Evolutionary conservation across 192 early-diverging fungal species (phyloP), one percentile per base, ranked within the genome.

Genomic region (Umbelopsis vinacea): DNA sequence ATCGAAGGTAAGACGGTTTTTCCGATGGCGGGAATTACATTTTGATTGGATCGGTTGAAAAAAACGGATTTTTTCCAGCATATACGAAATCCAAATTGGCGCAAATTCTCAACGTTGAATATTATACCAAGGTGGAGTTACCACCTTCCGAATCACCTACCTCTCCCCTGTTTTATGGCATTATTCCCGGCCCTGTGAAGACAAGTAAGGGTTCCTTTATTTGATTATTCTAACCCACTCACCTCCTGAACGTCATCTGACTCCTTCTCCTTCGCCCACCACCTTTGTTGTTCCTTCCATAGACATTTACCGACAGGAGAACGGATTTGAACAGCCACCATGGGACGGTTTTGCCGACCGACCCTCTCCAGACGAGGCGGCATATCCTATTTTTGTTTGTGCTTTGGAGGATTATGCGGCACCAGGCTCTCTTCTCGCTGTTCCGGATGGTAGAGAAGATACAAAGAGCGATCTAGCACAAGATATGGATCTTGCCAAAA

Each of bases 371-470:
- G 57, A 63, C 4, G 57, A 63, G 33, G 57, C 57, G 26, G 57
- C 57, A 29, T 63, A 63, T 63, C 29, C 57, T 37, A 63, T 63
- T 29, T 35, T 63, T 63, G 57, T 63, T 19, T 63, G 57, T 37
- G 33, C 33, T 33, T 6, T 63, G 15, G 29, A 63, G 29, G 57
- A 63, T 35, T 37, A 63, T 35, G 33, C 33, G 12, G 33, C 33
- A 37, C 57, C 57, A 14, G 57, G 57, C 10, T 29, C 57, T 19
- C 33, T 63, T 29, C 7, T 63, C 19, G 26, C 57, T 26, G 57
- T 63, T 38, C 57, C 57, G 57, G 57, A 63, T 19, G 57, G 57
- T 63, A 63, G 57, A 33, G 29, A 63, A 29, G 57, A 26, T 2
- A 22, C 23, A 38, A 63, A 63, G 57, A 63, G 57, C 35, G 33